These are phyloP conservation scores for Cystofilobasidium ferigula DNA, from an alignment of 768 basidiomycete genomes.

Conservation along the genomic window DNA sequence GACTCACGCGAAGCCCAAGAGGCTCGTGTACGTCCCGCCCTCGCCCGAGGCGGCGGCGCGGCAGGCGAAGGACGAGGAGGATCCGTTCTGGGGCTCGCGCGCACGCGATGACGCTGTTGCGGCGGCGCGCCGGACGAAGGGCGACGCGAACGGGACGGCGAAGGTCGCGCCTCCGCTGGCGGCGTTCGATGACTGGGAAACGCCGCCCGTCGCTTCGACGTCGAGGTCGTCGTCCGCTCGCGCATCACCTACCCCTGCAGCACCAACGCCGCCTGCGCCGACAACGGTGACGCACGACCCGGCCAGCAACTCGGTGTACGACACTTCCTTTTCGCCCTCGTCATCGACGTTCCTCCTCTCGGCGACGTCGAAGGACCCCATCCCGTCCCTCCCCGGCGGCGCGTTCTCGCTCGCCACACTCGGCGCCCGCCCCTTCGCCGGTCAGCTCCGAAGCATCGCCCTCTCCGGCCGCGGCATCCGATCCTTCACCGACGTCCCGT, in stretches of 20 bases:
- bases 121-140: neutral
- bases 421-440: neutral
- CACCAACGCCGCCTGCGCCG: neutral
- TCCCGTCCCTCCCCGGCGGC: neutral
- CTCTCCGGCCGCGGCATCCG: neutral
- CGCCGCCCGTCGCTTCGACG: neutral
- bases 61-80: neutral
- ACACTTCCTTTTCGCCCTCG: neutral
- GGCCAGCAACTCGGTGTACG: neutral
- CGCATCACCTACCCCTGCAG: neutral
- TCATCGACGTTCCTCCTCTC: neutral
- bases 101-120: neutral
- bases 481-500: neutral
- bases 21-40: neutral
- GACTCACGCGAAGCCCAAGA: neutral
- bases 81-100: neutral
- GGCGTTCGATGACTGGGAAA: neutral
- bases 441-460: neutral
- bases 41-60: neutral
- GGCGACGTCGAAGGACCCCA: neutral
- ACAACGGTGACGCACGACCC: neutral
- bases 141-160: neutral
- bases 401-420: neutral
- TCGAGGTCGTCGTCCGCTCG: neutral
- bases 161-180: neutral